These are phyloP conservation scores for Boletellus emodensis DNA, from an alignment of 768 basidiomycete species.

Conservation along the genomic window DNA sequence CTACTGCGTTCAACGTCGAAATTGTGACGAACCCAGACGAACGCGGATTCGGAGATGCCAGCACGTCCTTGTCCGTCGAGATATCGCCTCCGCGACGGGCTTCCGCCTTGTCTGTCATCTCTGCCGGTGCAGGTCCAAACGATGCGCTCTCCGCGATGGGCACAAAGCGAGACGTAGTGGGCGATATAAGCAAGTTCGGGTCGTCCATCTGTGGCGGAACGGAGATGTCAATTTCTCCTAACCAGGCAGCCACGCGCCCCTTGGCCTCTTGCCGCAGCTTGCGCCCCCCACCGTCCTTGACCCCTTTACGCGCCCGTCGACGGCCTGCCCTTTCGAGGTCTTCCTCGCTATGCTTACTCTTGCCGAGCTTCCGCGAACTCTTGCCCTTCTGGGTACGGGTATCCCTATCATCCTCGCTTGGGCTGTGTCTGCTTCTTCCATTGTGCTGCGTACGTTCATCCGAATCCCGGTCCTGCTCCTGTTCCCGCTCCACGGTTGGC, in stretches of 20 bases:
- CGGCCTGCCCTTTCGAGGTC: slow-evolving; percentile 24
- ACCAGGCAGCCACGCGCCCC: slow-evolving; percentile 74
- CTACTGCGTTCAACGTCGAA: slow-evolving; percentile 42
- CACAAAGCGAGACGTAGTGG: slow-evolving; percentile 26
- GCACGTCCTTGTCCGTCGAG: slow-evolving; percentile 18
- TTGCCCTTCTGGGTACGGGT: slow-evolving; percentile 29
- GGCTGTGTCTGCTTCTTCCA: slow-evolving; percentile 20
- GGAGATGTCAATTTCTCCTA: slow-evolving; percentile 61
- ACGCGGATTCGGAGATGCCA: slow-evolving; percentile 58
- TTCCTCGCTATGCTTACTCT: slow-evolving; percentile 26
- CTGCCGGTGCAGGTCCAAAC: slow-evolving; percentile 11
- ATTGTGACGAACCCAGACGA: slow-evolving; percentile 76
- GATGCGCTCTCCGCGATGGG: slow-evolving; percentile 23
- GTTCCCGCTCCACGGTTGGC: slow-evolving; percentile 17
- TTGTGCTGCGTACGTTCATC: slow-evolving; percentile 32
- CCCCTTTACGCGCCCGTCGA: slow-evolving; percentile 26
- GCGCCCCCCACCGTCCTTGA: slow-evolving; percentile 36
- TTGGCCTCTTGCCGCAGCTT: slow-evolving; percentile 48
- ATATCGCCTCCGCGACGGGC: slow-evolving; percentile 6
- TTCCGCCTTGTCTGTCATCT: slow-evolving; percentile 5
- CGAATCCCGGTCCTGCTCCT: slow-evolving; percentile 30
- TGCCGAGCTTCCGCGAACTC: slow-evolving; percentile 17
- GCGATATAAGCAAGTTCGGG: slow-evolving; percentile 32
- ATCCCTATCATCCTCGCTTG: slow-evolving; percentile 31
- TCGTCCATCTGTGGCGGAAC: slow-evolving; percentile 45